Evolutionary conservation across 2,329 filamentous ascomycete species (phyloP).

Genomic region (Hypoxylon sp.): DNA sequence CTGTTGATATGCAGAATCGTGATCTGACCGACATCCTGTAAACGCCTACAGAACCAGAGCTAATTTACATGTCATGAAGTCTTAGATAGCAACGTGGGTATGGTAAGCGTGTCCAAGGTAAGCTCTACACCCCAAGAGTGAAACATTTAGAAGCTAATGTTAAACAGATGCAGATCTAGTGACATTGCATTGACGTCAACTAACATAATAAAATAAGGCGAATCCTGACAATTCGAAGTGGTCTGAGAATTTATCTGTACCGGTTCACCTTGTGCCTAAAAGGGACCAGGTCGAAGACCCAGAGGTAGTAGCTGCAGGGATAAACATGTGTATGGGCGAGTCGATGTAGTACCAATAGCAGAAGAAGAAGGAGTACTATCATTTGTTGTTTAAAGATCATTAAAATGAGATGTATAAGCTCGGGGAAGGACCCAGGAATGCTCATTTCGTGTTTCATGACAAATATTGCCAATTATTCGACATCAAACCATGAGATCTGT

Average conservation of each 20-base stretch:
- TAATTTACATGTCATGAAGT: background rate
- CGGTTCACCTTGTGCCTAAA: background rate
- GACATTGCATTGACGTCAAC: background rate
- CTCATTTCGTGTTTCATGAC: conserved; percentile 2
- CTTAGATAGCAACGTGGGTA: background rate
- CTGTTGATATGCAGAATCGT: background rate
- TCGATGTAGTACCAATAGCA: background rate
- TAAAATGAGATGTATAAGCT: background rate
- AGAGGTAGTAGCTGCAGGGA: background rate
- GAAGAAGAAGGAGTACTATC: background rate
- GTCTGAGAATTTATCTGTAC: background rate
- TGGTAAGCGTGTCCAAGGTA: background rate
- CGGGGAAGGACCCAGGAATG: background rate
- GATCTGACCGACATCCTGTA: background rate
- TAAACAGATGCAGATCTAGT: background rate
- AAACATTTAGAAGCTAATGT: no score
- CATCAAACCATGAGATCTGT: background rate
- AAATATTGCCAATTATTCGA: conserved; percentile 2
- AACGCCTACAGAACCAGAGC: background rate
- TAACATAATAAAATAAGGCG: background rate
- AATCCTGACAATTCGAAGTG: background rate
- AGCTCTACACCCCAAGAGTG: no score
- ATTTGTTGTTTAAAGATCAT: background rate
- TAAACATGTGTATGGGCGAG: background rate
- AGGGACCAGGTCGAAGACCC: background rate